phyloP scores from a whole-genome alignment of 331 rosid species.

The Saraca asoca region DNA sequence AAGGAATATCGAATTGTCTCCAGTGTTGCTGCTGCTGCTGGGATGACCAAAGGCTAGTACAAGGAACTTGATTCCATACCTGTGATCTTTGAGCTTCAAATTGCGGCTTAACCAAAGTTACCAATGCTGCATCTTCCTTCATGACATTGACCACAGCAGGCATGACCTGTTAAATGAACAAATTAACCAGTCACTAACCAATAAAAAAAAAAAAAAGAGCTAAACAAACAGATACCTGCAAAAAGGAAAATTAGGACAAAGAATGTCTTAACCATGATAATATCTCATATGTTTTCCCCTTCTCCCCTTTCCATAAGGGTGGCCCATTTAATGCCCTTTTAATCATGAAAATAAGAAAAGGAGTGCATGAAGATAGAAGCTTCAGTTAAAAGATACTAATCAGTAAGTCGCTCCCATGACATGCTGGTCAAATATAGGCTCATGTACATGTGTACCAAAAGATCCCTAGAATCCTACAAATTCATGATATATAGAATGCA shows the following conservation, averaged over 20 bases:
- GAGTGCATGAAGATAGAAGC: not conserved
- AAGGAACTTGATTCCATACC: slow-evolving; percentile 46
- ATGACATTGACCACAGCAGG: slow-evolving; percentile 84
- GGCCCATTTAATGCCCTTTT: too few species aligned
- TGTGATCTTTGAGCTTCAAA: slow-evolving; percentile 91
- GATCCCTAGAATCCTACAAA: not conserved
- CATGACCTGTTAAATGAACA: slow-evolving; percentile 68
- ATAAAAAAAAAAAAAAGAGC: slow-evolving; percentile 1
- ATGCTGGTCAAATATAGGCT: not conserved
- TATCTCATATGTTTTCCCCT: not conserved
- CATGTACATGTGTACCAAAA: not conserved
- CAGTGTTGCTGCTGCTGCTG: not conserved
- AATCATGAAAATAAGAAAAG: slow-evolving; percentile 8
- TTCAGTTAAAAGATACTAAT: not conserved
- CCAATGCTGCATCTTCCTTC: slow-evolving; percentile 74
- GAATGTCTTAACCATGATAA: not conserved
- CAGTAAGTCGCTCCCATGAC: not conserved
- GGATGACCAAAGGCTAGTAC: slow-evolving; percentile 10
- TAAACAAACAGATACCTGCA: not conserved
- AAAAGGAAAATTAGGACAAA: slow-evolving; percentile 1
- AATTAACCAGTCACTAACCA: not conserved
- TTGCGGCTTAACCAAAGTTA: slow-evolving; percentile 91
- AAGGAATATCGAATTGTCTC: slow-evolving; percentile 4
- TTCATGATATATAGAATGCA: not conserved
- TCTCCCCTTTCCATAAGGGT: too few species aligned